Evolutionary conservation across 2,329 filamentous ascomycete genomes (phyloP), one percentile per base, ranked within the genome.

Genomic region (Alternaria brassicicola): DNA sequence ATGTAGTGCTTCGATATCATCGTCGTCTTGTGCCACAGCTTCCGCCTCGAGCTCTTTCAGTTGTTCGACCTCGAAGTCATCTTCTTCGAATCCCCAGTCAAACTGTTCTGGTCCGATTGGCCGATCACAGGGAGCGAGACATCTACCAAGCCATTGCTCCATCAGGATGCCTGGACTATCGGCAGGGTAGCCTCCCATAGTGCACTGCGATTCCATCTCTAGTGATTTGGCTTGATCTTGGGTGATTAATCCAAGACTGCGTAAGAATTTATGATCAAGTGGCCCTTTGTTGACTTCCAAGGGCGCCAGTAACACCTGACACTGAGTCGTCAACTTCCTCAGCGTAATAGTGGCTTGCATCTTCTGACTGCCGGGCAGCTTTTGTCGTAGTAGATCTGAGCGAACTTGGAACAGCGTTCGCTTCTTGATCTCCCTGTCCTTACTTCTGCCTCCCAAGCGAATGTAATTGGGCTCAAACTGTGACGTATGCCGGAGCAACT

Each of bases 361-460:
- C 30, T 80, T 73, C 6, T 79, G 63, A 19, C 81, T 78, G 2
- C 82, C 82, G 3, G 62, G 62, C 12, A 53, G 53, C 39, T 66
- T 72, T 45, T 64, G 59, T 35, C 61, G 64, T 43, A 68, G 64
- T 6, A 63, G 38, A 10, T 38, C 61, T 8, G 54, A 61, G 17
- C 85, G 83, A 1, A 93, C 77, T 57, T 89, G 85, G 71, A 82
- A 92, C 3, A 96, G 69, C 0, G 87, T 92, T 13, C 86, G 84
- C 51, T 85, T 80, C 59, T 86, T 86, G 64, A 96, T 88, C 21
- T 81, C 70, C 0, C 84, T 82, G 59, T 91, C 88, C 50, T 86
- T 84, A 17, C 89, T 91, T 28, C 90, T 85, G 2, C 88, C 87
- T 39, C 92, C 92, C 9, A 91, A 77, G 8, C 89, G 84, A 47